Conservation (phyloP, 78 protist genomes). For the Mantamonas sphyraenae region DNA sequence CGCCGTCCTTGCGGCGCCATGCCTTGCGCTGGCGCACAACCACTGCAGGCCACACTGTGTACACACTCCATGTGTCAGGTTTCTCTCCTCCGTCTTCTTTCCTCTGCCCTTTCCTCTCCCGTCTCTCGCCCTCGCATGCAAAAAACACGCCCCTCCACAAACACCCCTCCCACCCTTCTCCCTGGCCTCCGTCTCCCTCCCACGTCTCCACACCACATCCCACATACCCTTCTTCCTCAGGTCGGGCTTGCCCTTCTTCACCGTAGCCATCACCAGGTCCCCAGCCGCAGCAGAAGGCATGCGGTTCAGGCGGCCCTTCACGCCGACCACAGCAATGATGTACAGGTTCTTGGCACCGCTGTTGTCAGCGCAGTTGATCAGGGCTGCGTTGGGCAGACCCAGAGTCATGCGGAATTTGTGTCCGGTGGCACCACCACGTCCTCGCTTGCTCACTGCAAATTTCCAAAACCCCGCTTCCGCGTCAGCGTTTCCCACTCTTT, state of each 20-base stretch:
- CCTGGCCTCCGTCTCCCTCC: no score
- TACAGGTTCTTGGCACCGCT: conserved; percentile 99
- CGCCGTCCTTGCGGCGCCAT: conserved; percentile 92
- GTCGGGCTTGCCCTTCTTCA: conserved; percentile 99
- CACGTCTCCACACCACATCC: background rate
- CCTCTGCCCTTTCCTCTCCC: no score
- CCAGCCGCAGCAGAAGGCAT: conserved; percentile 95
- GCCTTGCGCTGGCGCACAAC: conserved; percentile 95
- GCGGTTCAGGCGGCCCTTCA: conserved; percentile 90
- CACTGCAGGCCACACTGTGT: conserved; percentile 83
- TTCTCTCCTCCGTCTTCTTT: background rate
- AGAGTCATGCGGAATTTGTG: conserved; percentile 76
- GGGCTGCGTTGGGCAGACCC: conserved; percentile 87
- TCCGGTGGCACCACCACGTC: conserved; percentile 64
- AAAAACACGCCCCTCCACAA: no score
- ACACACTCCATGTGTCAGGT: background rate
- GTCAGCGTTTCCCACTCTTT: no score
- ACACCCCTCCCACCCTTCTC: no score
- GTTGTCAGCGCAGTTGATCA: conserved; percentile 99
- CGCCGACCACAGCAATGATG: conserved; percentile 93
- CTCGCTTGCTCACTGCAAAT: no score
- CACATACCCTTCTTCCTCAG: conserved; percentile 88
- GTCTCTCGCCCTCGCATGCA: no score
- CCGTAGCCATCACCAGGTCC: conserved; percentile 93
- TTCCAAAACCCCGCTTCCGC: no score